Conservation (phyloP, 257 asterid species). For the Buddleja alternifolia region DNA sequence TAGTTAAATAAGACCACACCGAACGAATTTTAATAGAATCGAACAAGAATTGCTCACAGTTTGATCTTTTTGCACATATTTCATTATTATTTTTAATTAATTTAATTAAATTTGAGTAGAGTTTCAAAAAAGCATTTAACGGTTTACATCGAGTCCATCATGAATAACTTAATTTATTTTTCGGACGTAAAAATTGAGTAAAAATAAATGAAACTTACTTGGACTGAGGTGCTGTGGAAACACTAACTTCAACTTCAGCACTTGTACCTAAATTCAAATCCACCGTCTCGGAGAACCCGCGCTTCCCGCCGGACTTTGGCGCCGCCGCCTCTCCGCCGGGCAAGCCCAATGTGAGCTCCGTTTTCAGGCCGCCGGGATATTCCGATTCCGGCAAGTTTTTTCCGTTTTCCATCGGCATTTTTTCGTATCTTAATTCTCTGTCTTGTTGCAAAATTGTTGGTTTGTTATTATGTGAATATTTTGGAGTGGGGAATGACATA, state of each 20-base stretch:
- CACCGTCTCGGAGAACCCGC: constrained; percentile 43
- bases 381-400: constrained; percentile 34
- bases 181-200: too few relatives aligned
- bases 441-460: background rate
- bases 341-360: constrained; percentile 71
- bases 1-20: too few relatives aligned
- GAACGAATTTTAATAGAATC: too few relatives aligned
- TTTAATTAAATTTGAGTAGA: background rate
- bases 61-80: too few relatives aligned
- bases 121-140: too few relatives aligned
- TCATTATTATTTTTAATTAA: background rate
- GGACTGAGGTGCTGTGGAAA: constrained; percentile 38
- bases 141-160: too few relatives aligned
- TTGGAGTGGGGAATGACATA: constrained; percentile 25
- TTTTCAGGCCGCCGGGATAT: constrained; percentile 47
- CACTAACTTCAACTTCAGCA: constrained; percentile 30
- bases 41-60: too few relatives aligned
- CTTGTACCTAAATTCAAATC: constrained; percentile 45
- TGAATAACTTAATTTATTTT: too few relatives aligned
- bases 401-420: constrained; percentile 28
- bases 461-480: background rate
- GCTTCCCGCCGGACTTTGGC: constrained; percentile 47
- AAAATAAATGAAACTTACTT: too few relatives aligned
- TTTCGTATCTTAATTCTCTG: background rate
- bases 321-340: constrained; percentile 59